These are phyloP conservation scores for Petasospora rhodanensis DNA, from an alignment of 1,139 yeast species.

Conservation along the genomic window DNA sequence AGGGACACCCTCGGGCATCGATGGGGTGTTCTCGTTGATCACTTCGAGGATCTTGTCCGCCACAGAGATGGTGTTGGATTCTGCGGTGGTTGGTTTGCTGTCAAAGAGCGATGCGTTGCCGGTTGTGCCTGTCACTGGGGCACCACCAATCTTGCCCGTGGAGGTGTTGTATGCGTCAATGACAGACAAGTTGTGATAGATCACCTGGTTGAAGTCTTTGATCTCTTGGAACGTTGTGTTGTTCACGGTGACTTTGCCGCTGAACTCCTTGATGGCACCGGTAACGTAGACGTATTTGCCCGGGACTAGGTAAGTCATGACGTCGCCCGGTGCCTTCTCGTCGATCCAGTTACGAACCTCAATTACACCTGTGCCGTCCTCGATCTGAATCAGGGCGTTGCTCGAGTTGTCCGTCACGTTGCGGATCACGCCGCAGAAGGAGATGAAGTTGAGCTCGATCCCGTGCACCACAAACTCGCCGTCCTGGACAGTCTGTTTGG, in stretches of 20 bases:
- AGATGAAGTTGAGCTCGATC: constrained; percentile 54
- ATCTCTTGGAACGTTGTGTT: constrained; percentile 58
- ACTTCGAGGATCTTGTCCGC: constrained; percentile 45
- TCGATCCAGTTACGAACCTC: constrained; percentile 72
- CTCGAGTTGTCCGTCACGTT: constrained; percentile 53
- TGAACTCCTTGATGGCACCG: constrained; percentile 70
- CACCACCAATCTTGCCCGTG: constrained; percentile 14
- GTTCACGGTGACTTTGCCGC: constrained; percentile 61
- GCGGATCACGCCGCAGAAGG: constrained; percentile 64
- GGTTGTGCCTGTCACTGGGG: constrained; percentile 8
- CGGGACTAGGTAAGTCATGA: constrained; percentile 30
- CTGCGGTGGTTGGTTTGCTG: constrained; percentile 33
- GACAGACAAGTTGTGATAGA: constrained; percentile 74
- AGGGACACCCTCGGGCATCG: constrained; percentile 74
- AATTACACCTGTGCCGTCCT: constrained; percentile 81
- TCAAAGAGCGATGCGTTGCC: constrained; percentile 40
- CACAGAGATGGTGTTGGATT: constrained; percentile 29
- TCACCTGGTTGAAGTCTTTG: constrained; percentile 67
- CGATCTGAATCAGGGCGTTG: constrained; percentile 51
- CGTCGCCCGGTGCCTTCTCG: constrained; percentile 35
- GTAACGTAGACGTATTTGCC: constrained; percentile 64
- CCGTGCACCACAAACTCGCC: constrained; percentile 70
- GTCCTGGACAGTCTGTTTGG: constrained; percentile 65
- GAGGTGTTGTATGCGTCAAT: constrained; percentile 48
- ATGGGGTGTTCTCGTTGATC: constrained; percentile 45